Conservation (phyloP, 1,284 basidiomycete species). For the Albatrellus sp. region DNA sequence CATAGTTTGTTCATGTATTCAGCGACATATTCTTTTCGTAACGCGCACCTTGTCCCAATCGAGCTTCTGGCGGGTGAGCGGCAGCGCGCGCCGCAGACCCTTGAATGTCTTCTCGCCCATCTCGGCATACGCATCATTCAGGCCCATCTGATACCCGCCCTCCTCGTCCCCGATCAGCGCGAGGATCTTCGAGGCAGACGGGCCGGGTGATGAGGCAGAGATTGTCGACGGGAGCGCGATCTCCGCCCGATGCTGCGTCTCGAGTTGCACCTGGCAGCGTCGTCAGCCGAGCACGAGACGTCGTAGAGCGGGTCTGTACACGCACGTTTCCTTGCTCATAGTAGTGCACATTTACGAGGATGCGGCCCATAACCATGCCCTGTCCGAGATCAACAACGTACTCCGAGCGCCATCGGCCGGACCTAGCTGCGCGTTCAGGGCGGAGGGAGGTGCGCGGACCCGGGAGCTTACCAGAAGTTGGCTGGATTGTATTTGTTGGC, state of each 20-base stretch:
- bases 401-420: constrained; percentile 86
- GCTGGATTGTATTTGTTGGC: constrained; percentile 88
- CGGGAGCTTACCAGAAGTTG: constrained; percentile 68
- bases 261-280: constrained; percentile 69
- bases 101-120: constrained; percentile 91
- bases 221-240: constrained; percentile 53
- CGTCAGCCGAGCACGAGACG: constrained; percentile 1
- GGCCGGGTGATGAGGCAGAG: constrained; percentile 32
- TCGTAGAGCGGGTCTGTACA: constrained; percentile 3
- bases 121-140: constrained; percentile 73
- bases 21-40: background rate
- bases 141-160: constrained; percentile 58
- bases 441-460: too few relatives aligned
- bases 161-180: constrained; percentile 76
- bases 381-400: constrained; percentile 49
- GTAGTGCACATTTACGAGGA: constrained; percentile 84
- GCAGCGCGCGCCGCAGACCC: constrained; percentile 75
- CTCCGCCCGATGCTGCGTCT: constrained; percentile 57
- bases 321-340: constrained; percentile 91
- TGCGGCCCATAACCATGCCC: constrained; percentile 46
- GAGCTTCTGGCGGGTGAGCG: constrained; percentile 84
- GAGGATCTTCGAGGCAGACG: constrained; percentile 62
- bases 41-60: constrained; percentile 84
- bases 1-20: background rate
- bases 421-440: constrained; percentile 37